A percentile compares a stretch with the other conserved stretches of the same genome.
phyloP scores from a whole-genome alignment of 306 rosid species.

The Begonia peltatifolia region DNA sequence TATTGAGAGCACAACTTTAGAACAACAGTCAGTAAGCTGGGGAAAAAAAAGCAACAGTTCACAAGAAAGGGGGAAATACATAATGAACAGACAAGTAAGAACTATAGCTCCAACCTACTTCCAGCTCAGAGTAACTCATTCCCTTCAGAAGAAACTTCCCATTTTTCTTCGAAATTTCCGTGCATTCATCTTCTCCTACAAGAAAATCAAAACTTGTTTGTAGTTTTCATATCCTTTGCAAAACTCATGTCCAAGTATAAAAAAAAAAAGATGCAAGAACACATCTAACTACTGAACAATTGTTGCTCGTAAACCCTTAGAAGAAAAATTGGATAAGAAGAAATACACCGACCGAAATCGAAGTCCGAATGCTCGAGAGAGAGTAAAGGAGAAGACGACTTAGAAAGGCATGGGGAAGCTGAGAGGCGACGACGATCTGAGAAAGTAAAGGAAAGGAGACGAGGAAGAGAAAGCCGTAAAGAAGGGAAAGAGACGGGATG shows the following conservation, averaged over 20 bases:
- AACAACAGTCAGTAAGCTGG: too few species aligned
- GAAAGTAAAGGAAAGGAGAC: constrained; percentile 12
- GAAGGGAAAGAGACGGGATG: constrained; percentile 14
- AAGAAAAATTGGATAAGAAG: neutral
- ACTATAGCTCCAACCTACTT: constrained; percentile 23
- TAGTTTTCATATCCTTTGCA: too few species aligned
- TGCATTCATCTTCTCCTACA: constrained; percentile 12
- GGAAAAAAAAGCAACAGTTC: neutral
- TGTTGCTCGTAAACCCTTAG: neutral
- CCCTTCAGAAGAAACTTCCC: constrained; percentile 65
- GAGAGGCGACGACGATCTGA: constrained; percentile 30
- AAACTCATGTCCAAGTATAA: too few species aligned
- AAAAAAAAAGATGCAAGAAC: too few species aligned
- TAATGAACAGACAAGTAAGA: neutral
- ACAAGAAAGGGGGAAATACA: constrained; percentile 1
- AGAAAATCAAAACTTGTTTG: neutral
- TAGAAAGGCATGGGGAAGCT: constrained; percentile 13
- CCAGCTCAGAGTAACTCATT: constrained; percentile 56
- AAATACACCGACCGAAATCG: constrained; percentile 21
- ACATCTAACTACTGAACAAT: too few species aligned
- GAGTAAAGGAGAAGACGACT: constrained; percentile 8
- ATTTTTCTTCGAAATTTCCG: constrained; percentile 13
- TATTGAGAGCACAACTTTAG: too few species aligned
- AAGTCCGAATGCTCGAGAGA: constrained; percentile 16
- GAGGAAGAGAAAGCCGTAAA: constrained; percentile 8